Conservation (phyloP, 1,284 basidiomycete genomes). For the Ganoderma meredithae region DNA sequence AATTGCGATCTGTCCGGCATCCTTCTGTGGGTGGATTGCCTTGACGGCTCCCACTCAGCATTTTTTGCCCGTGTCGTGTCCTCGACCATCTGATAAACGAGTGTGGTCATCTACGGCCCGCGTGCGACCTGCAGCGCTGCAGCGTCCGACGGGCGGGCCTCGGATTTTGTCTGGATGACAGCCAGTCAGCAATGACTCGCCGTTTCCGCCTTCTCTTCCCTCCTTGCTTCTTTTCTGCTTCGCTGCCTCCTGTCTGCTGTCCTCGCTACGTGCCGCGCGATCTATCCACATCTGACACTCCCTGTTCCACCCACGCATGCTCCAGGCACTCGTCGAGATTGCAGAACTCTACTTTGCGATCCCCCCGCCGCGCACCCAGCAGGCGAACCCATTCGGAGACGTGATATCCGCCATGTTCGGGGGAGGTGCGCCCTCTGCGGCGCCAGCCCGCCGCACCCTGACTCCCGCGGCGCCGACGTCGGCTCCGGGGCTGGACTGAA, state of each 20-base stretch:
- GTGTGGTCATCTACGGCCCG: background rate
- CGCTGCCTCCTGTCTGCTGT: slow-evolving; percentile 5
- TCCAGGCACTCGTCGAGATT: slow-evolving; percentile 56
- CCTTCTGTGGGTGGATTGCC: slow-evolving; percentile 29
- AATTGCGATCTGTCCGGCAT: slow-evolving; percentile 18
- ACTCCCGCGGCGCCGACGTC: slow-evolving; percentile 46
- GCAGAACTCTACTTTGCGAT: slow-evolving; percentile 84
- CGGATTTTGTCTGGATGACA: slow-evolving; percentile 15
- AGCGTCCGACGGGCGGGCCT: background rate
- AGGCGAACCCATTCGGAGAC: slow-evolving; percentile 82
- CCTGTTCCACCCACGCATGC: background rate
- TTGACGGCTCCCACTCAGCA: slow-evolving; percentile 12
- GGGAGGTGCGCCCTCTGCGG: slow-evolving; percentile 47
- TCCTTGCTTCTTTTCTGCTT: background rate
- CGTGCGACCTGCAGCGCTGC: background rate
- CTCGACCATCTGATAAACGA: slow-evolving; percentile 26
- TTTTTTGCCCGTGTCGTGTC: slow-evolving; percentile 6
- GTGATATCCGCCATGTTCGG: slow-evolving; percentile 86
- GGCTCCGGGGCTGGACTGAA: slow-evolving; percentile 49
- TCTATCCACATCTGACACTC: slow-evolving; percentile 27
- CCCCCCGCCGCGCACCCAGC: slow-evolving; percentile 71
- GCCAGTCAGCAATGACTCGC: background rate
- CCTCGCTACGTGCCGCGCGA: slow-evolving; percentile 16
- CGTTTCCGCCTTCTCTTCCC: background rate
- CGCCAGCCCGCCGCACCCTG: slow-evolving; percentile 49